These are phyloP conservation scores for Micractinium sp. DNA, from an alignment of 139 green algal species.

Conservation along the genomic window DNA sequence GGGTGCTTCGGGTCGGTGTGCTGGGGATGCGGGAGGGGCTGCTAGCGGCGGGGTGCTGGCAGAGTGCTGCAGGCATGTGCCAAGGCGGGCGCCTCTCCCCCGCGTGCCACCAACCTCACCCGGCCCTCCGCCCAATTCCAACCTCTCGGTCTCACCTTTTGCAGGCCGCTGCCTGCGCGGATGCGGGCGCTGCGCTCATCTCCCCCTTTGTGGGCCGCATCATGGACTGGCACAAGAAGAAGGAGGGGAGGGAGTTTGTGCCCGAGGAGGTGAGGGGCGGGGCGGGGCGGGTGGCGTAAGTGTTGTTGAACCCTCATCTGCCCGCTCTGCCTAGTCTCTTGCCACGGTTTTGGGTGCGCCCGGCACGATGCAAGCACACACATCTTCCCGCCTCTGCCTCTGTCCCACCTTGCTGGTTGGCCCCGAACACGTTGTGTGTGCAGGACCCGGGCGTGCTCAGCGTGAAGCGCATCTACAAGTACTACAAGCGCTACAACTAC, in stretches of 20 bases:
- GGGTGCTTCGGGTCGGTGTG: background rate
- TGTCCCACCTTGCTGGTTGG: background rate
- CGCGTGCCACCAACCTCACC: no score
- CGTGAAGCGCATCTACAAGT: conserved; percentile 80
- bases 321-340: no score
- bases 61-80: no score
- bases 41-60: background rate
- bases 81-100: no score
- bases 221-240: conserved; percentile 87
- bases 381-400: background rate
- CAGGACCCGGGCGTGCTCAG: conserved; percentile 79
- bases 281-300: background rate
- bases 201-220: conserved; percentile 93
- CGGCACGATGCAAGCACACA: no score
- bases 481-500: conserved; percentile 60
- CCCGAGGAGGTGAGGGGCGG: conserved; percentile 60
- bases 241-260: conserved; percentile 60
- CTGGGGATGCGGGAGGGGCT: background rate
- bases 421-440: background rate
- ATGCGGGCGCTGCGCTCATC: conserved; percentile 86
- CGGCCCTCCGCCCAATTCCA: no score
- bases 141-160: background rate
- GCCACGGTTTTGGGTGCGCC: no score
- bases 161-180: conserved; percentile 84
- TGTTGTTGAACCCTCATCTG: no score